Evolutionary conservation across 768 basidiomycete species (phyloP).

Genomic region (Lactifluus echinatus): DNA sequence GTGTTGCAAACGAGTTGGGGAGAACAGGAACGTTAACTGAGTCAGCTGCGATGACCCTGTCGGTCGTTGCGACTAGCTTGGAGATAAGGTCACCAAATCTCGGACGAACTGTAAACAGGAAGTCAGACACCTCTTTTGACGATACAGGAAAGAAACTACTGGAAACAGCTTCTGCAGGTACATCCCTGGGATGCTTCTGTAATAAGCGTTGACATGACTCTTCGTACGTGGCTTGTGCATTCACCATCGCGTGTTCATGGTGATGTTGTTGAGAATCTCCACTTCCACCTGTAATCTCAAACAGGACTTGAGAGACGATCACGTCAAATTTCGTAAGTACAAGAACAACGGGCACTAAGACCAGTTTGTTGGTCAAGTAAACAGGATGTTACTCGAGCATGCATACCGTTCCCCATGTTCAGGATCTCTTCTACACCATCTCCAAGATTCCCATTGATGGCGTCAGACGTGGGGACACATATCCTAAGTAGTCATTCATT

Average conservation of each 20-base stretch:
- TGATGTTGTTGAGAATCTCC: neutral
- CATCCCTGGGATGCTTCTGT: neutral
- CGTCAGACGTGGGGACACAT: neutral
- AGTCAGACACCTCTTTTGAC: neutral
- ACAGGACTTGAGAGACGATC: neutral
- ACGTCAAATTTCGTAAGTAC: slow-evolving; percentile 3
- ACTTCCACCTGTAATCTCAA: neutral
- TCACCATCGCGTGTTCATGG: neutral
- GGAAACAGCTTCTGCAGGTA: slow-evolving; percentile 1
- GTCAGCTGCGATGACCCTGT: neutral
- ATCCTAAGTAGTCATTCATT: neutral
- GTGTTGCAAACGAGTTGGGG: neutral
- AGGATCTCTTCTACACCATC: neutral
- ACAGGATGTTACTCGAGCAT: neutral
- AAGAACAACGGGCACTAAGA: slow-evolving; percentile 1
- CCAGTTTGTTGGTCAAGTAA: neutral
- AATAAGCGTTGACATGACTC: neutral
- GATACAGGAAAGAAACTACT: neutral
- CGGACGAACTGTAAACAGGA: neutral
- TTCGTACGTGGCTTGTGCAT: neutral
- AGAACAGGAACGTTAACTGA: neutral
- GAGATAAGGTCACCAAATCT: neutral
- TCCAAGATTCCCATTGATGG: neutral
- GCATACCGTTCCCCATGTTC: neutral
- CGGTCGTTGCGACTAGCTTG: neutral